phyloP scores from a whole-genome alignment of 2,329 filamentous ascomycete genomes.

The Aspergillus pseudotamarii region DNA sequence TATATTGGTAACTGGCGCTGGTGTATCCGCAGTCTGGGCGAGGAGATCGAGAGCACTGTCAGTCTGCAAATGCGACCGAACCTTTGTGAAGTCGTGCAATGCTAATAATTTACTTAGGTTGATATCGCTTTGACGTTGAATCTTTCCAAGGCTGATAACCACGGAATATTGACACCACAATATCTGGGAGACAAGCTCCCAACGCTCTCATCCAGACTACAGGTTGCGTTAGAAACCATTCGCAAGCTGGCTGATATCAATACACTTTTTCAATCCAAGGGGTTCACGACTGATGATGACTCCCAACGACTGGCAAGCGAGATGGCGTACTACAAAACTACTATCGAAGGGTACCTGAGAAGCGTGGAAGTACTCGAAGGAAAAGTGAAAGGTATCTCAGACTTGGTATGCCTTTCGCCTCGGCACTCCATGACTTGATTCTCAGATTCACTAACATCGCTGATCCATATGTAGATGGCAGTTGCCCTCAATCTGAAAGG shows the following conservation, averaged over 20 bases:
- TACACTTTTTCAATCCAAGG: slow-evolving; percentile 3
- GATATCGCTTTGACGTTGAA: slow-evolving; percentile 19
- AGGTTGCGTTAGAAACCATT: slow-evolving; percentile 12
- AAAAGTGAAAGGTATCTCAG: slow-evolving; percentile 20
- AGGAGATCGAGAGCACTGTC: slow-evolving; percentile 18
- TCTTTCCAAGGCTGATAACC: neutral
- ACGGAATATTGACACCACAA: slow-evolving; percentile 13
- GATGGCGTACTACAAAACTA: slow-evolving; percentile 12
- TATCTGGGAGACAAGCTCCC: slow-evolving; percentile 15
- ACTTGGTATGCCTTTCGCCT: slow-evolving; percentile 15
- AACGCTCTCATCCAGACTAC: slow-evolving; percentile 10
- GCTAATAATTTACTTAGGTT: slow-evolving; percentile 3
- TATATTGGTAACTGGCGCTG: slow-evolving; percentile 19
- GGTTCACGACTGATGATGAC: neutral
- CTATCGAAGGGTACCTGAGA: slow-evolving; percentile 15
- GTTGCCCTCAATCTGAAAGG: slow-evolving; percentile 17
- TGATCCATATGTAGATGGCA: slow-evolving; percentile 14
- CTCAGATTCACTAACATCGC: neutral
- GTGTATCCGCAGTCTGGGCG: slow-evolving; percentile 16
- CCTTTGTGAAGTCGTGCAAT: neutral
- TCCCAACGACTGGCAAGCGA: slow-evolving; percentile 6
- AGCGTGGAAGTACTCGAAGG: slow-evolving; percentile 20
- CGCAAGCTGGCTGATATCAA: slow-evolving; percentile 15
- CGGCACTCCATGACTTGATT: neutral
- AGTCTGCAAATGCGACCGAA: neutral